These are phyloP conservation scores for Solanum microdontum DNA, from an alignment of 257 asterid genomes.

Conservation along the genomic window DNA sequence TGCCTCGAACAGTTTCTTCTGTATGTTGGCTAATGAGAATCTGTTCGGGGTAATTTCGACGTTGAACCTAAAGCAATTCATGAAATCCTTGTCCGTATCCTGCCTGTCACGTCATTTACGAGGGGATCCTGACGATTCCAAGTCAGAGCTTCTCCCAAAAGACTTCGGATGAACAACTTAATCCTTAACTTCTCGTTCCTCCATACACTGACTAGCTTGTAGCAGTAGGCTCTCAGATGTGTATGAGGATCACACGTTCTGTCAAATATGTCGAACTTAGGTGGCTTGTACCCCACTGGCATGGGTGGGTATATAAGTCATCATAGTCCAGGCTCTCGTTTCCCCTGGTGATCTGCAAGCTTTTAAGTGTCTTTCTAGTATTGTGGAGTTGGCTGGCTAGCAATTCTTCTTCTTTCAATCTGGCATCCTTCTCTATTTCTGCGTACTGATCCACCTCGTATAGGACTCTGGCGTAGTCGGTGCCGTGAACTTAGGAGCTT, in stretches of 20 bases:
- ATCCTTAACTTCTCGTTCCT: not conserved
- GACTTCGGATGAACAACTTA: not conserved
- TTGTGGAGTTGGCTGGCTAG: not conserved
- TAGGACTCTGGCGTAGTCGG: not conserved
- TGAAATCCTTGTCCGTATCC: not conserved
- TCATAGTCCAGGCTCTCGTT: not conserved
- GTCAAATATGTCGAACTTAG: not conserved
- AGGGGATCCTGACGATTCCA: not conserved
- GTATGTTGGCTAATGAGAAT: not conserved
- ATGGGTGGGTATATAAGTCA: not conserved
- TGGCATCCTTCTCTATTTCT: not conserved
- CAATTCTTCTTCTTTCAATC: not conserved
- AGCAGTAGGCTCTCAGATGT: not conserved
- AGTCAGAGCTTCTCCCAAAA: not conserved
- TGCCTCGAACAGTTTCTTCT: not conserved
- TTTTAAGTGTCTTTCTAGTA: not conserved
- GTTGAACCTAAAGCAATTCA: not conserved
- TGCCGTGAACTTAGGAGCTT: not conserved
- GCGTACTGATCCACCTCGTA: not conserved
- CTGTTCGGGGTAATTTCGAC: not conserved
- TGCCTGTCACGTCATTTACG: not conserved
- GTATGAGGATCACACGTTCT: not conserved
- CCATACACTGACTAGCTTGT: not conserved
- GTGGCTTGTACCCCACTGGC: not conserved
- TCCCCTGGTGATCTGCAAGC: not conserved